Base-by-base conservation (phyloP, 345 rosid genomes). In the Hibiscus tridactylites region DNA sequence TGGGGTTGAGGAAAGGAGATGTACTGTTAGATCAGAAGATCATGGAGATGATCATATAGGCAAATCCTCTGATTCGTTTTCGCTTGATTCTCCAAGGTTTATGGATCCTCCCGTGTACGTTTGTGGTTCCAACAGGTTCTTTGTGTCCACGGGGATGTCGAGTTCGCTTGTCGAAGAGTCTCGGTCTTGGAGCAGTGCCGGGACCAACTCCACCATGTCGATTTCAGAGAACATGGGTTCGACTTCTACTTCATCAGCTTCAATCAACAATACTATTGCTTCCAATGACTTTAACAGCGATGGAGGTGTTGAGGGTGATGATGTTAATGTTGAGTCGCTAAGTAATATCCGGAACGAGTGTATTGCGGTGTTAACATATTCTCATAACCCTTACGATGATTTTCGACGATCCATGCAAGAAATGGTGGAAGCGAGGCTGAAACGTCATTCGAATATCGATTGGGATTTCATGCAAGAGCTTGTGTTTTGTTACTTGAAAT, bases 401-500 rank as follows among this genome's bases (percentile, higher is more conserved):
- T 94, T 94, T 75, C 76, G 73, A 70, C 75, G 76, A 24, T 92
- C 99, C 15, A 95, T 95, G 97, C 80, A 82, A 69, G 97, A 86
- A 53, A 85, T 90, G 92, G 84, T 85, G 73, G 89, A 86, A 37
- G 81, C 86, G 17, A 84, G 85, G 79, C 11, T 85, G 70, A 67
- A 70, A 56, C 47, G 72, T 15, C 57, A 63, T 0, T 81, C 13
- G 13, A 58, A 5, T 2, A 77, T 90, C 15, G 97, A 88, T 28
- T 95, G 99, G 99, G 96, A 88, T 59, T 90, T 84, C 80, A 78
- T 95, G 96, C 91, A 88, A 68, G 92, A 88, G 85, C 80, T 94
- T n/a, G 71, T 92, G 78, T 81, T 90, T 74, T 84, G 83, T 80
- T 92, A 82, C 79, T 80, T 94, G 78, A 80, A 85, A 52, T 77